Conservation (phyloP, 108 stramenopile genomes). For the Discostella stelligeroides region DNA sequence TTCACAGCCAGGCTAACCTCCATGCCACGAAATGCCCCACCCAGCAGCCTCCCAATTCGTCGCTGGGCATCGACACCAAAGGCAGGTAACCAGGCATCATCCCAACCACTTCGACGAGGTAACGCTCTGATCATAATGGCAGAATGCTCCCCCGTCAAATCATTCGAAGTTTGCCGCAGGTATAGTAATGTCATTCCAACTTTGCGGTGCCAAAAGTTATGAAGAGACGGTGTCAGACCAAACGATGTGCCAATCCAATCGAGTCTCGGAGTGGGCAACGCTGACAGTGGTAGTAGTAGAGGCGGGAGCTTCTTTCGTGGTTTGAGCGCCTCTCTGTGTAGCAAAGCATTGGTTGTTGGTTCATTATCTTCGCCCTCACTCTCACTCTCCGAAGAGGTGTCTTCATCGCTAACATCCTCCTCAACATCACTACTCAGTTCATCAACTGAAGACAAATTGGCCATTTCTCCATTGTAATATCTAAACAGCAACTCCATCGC, state of each 20-base stretch:
- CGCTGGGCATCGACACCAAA: conserved; percentile 92
- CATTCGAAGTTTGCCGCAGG: conserved; percentile 97
- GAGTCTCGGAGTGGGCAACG: conserved; percentile 84
- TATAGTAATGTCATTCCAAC: conserved; percentile 92
- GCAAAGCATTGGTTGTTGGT: conserved; percentile 38
- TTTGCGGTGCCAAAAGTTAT: conserved; percentile 91
- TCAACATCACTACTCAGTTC: conserved; percentile 49
- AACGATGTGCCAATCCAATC: conserved; percentile 98
- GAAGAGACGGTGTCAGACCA: conserved; percentile 91
- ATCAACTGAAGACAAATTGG: conserved; percentile 56
- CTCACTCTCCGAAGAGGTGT: conserved; percentile 45
- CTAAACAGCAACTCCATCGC: conserved; percentile 88
- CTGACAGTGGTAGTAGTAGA: conserved; percentile 88
- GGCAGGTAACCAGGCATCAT: conserved; percentile 89
- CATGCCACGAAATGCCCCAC: conserved; percentile 87
- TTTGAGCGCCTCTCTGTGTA: conserved; percentile 80
- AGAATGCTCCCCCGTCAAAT: conserved; percentile 97
- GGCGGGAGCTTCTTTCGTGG: conserved; percentile 97
- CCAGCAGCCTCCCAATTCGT: conserved; percentile 85
- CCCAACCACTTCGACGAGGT: conserved; percentile 74
- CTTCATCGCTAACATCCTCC: conserved; percentile 46
- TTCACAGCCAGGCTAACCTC: conserved; percentile 78
- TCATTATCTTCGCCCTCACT: conserved; percentile 54
- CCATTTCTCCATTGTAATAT: conserved; percentile 97
- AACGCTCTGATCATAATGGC: conserved; percentile 93